Evolutionary conservation across 2,329 filamentous ascomycete species (phyloP).

Genomic region (Cladosporium oxysporum): DNA sequence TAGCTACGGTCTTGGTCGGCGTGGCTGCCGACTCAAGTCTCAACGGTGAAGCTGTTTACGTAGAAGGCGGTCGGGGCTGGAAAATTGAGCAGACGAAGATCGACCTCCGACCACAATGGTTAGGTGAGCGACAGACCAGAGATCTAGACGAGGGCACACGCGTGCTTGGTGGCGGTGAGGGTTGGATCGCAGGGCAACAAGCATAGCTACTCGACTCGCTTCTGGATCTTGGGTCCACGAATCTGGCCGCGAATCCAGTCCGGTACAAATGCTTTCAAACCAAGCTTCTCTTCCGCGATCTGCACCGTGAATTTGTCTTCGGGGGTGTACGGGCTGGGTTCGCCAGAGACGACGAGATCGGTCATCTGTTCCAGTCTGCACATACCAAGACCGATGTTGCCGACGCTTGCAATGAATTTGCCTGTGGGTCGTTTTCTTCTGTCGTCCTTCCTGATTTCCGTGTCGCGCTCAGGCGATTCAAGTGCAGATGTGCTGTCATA

Average conservation of each 20-base stretch:
- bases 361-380: conserved; percentile 93
- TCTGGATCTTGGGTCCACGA: conserved; percentile 42
- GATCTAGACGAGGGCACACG: conserved; percentile 41
- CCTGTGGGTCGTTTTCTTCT: conserved; percentile 69
- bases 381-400: conserved; percentile 82
- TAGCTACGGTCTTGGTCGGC: conserved; percentile 43
- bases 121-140: conserved; percentile 43
- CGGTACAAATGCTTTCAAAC: conserved; percentile 69
- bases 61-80: conserved; percentile 47
- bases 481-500: conserved; percentile 42
- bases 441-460: conserved; percentile 55
- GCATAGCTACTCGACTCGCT: conserved; percentile 30
- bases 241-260: conserved; percentile 63
- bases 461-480: conserved; percentile 29
- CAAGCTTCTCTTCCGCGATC: conserved; percentile 28
- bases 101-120: conserved; percentile 45
- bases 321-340: conserved; percentile 61
- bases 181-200: conserved; percentile 16
- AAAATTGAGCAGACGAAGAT: conserved; percentile 48
- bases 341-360: conserved; percentile 69
- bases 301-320: conserved; percentile 53
- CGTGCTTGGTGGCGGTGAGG: conserved; percentile 35
- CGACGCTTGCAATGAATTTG: conserved; percentile 76
- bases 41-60: conserved; percentile 46
- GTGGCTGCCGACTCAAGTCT: conserved; percentile 39